phyloP scores from a whole-genome alignment of 1,284 basidiomycete genomes.

The Cryptococcus depauperatus region DNA sequence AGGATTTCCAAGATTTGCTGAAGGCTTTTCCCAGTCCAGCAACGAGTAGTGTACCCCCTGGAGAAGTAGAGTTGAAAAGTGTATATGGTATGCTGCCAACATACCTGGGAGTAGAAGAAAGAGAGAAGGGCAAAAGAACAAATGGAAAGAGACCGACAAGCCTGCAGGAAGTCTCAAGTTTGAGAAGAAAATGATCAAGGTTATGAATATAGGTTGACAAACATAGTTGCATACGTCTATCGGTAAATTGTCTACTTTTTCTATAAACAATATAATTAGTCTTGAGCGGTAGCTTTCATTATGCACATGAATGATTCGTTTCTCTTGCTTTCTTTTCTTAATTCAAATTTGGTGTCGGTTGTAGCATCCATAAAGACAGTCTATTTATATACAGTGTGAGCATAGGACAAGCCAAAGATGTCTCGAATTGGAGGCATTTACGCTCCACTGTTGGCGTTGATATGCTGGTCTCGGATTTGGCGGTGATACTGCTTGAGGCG shows the following conservation, averaged over 20 bases:
- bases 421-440: too few relatives aligned
- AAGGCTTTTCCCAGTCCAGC: conserved; percentile 36
- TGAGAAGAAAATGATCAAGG: background rate
- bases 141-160: conserved; percentile 24
- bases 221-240: too few relatives aligned
- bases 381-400: background rate
- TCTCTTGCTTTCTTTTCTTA: background rate
- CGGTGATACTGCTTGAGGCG: conserved; percentile 37
- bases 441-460: background rate
- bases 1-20: conserved; percentile 50
- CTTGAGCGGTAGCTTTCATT: too few relatives aligned
- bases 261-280: too few relatives aligned
- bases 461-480: conserved; percentile 15
- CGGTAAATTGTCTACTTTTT: too few relatives aligned
- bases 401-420: too few relatives aligned
- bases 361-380: background rate
- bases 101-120: conserved; percentile 46
- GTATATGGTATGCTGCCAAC: conserved; percentile 53
- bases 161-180: conserved; percentile 14
- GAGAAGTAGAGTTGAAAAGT: conserved; percentile 45
- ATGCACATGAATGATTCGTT: background rate
- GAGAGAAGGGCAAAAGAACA: conserved; percentile 34
- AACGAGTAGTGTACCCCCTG: conserved; percentile 24
- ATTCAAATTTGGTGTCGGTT: background rate
- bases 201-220: background rate